phyloP scores from a whole-genome alignment of 75 land plant species.

The Pinus albicaulis region DNA sequence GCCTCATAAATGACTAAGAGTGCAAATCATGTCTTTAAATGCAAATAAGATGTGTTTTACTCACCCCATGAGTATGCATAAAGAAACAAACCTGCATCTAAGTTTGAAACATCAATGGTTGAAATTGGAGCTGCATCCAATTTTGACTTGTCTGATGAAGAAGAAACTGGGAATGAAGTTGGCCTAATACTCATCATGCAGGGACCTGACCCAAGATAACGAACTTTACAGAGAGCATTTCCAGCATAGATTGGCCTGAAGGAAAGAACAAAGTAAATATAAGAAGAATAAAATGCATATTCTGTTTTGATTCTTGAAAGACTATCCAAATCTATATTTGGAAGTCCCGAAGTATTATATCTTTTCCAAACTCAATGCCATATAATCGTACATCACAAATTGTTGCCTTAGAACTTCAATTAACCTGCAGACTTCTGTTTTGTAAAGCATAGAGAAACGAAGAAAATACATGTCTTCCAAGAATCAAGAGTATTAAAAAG shows the following conservation, averaged over 20 bases:
- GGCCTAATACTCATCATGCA: conserved; percentile 83
- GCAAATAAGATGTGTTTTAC: neutral
- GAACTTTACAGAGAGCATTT: conserved; percentile 84
- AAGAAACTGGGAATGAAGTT: conserved; percentile 65
- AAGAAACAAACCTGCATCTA: conserved; percentile 56
- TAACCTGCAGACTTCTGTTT: neutral
- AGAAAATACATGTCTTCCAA: neutral
- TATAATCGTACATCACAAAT: neutral
- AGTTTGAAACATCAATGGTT: conserved; percentile 73
- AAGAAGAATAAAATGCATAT: neutral
- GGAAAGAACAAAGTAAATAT: neutral
- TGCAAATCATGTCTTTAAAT: neutral
- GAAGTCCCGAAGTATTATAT: neutral
- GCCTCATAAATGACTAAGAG: neutral
- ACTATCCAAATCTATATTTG: neutral
- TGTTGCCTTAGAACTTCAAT: neutral
- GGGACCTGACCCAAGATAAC: conserved; percentile 71
- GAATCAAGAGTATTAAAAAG: neutral
- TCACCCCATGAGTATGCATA: neutral
- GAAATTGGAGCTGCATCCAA: conserved; percentile 45
- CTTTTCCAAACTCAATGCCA: neutral
- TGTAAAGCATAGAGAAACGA: neutral
- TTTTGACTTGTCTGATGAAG: conserved; percentile 18
- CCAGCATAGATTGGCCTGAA: conserved; percentile 98
- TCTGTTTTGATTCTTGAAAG: neutral